Evolutionary conservation across 768 basidiomycete species (phyloP), one percentile per base, ranked within the genome.

Genomic region (Suillus tomentosus): DNA sequence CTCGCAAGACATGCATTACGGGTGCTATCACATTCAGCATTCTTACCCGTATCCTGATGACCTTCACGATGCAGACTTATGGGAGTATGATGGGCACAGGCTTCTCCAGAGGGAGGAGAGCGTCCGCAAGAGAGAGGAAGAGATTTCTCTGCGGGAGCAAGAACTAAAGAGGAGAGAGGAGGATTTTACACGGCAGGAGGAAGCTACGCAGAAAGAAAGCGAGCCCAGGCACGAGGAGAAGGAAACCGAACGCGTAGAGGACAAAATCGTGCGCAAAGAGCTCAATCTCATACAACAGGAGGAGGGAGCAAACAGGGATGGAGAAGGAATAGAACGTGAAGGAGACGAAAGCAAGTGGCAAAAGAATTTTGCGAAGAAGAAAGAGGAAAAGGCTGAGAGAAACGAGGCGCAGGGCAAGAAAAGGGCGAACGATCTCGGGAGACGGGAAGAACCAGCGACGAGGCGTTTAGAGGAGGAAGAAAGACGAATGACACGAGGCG

Each of bases 61-160:
- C 13, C 67, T 73, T 31, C 78, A 78, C 51, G 73, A 67, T 17
- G 42, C 60, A 62, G 65, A 55, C 24, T 75, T 74, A 68, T 69
- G 66, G 40, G 73, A 68, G 66, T 78, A 72, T 64, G 72, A 72
- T 24, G 74, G 73, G 37, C 70, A 72, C 48, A 70, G 67, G 3
- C 72, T 73, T 65, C 77, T 74, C 47, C 73, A 75, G 11, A 73
- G 74, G 53, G 76, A 73, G 31, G 72, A 69, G 62, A 69, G 72
- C 70, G 64, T 70, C 61, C 73, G 66, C 45, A 73, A 64, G 68
- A 74, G 71, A 59, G 74, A 79, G 53, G 74, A 76, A 50, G 77
- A 34, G 17, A 11, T 53, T 34, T 31, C 31, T 19, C 17, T 31
- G 31, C 31, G 31, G 9, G 51, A 53, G 51, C 51, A 53, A 34